Evolutionary conservation across 805 yeast genomes (phyloP).

Genomic region (Candida wancherniae): DNA sequence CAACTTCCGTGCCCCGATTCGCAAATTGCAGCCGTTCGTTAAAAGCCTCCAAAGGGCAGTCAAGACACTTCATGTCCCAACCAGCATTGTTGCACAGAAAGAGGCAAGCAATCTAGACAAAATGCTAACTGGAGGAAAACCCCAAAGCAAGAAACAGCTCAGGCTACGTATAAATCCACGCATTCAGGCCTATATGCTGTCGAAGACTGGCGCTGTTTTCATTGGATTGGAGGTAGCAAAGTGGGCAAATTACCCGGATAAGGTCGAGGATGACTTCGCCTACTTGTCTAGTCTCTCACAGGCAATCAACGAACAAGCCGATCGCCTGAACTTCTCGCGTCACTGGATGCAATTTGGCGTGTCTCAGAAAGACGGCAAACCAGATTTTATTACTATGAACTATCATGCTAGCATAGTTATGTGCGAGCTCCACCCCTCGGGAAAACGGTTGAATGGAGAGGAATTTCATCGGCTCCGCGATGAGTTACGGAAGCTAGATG

Average conservation of each 20-base stretch:
- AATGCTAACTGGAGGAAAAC: constrained; percentile 2
- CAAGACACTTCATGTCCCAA: constrained; percentile 2
- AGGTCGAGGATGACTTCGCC: constrained; percentile 1
- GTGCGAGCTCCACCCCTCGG: constrained; percentile 12
- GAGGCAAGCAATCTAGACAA: constrained; percentile 6
- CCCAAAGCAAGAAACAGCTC: not conserved
- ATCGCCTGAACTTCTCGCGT: constrained; percentile 5
- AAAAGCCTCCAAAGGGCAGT: constrained; percentile 5
- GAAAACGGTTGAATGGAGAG: constrained; percentile 2
- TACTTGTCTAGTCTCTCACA: constrained; percentile 11
- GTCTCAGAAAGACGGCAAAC: not conserved
- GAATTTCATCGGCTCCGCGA: constrained; percentile 2
- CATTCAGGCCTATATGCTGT: constrained; percentile 6
- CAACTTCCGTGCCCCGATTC: constrained; percentile 7
- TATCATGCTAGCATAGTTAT: constrained; percentile 14
- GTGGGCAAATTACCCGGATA: constrained; percentile 1
- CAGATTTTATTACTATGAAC: constrained; percentile 1
- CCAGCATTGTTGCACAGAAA: not conserved
- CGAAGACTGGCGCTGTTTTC: constrained; percentile 11
- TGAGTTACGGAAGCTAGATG: constrained; percentile 1
- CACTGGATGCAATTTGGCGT: constrained; percentile 9
- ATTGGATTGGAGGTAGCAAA: constrained; percentile 11
- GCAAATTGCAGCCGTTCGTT: constrained; percentile 1
- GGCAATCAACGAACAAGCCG: constrained; percentile 10
- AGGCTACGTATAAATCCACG: constrained; percentile 2